A percentile compares a stretch with the other conserved stretches of the same genome.
Evolutionary conservation across 2,329 filamentous ascomycete species (phyloP).

Genomic region (Thelonectria discophora): DNA sequence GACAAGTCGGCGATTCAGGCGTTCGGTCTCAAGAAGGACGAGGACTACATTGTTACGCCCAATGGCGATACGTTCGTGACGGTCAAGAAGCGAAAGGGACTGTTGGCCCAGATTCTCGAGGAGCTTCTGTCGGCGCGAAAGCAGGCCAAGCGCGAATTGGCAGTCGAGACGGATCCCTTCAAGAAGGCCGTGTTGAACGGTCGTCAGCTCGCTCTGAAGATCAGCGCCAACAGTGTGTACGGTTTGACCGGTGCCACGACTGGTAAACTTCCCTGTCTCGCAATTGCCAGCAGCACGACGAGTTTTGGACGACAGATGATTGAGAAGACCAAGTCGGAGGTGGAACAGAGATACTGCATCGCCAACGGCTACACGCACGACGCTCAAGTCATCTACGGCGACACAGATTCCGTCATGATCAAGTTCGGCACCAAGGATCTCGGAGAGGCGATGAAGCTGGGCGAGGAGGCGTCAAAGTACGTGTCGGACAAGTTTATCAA

Average conservation of each 20-base stretch:
- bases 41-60: constrained; percentile 96
- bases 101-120: constrained; percentile 94
- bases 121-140: constrained; percentile 93
- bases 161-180: constrained; percentile 90
- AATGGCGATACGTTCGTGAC: constrained; percentile 96
- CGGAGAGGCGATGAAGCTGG: constrained; percentile 89
- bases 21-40: constrained; percentile 80
- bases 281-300: constrained; percentile 96
- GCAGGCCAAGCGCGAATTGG: constrained; percentile 89
- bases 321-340: constrained; percentile 96
- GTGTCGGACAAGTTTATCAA: constrained; percentile 94
- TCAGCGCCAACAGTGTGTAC: constrained; percentile 98
- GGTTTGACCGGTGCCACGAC: constrained; percentile 95
- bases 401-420: constrained; percentile 99
- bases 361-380: constrained; percentile 95
- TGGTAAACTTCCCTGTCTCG: constrained; percentile 92
- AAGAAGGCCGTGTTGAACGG: constrained; percentile 98
- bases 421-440: constrained; percentile 94
- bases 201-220: constrained; percentile 93
- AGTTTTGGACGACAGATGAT: constrained; percentile 99
- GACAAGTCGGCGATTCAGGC: constrained; percentile 77
- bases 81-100: constrained; percentile 84
- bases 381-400: constrained; percentile 96
- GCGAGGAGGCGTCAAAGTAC: constrained; percentile 88
- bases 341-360: constrained; percentile 88